Evolutionary conservation across 352 stramenopile genomes (phyloP), one percentile per base, ranked within the genome.

Genomic region (Pseudoperonospora humuli): DNA sequence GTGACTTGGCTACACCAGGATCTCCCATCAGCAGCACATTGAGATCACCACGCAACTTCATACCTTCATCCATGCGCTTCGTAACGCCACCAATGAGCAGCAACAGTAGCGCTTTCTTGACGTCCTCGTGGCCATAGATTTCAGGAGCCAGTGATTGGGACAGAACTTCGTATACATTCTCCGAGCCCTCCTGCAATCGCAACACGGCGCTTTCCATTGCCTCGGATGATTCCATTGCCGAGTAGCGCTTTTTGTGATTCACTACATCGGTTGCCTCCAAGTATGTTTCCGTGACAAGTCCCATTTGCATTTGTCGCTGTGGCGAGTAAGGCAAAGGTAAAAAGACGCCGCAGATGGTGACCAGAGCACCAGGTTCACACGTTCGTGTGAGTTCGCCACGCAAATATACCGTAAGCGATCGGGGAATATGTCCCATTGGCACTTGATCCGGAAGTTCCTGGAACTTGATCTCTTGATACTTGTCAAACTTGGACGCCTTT

Each of bases 11-110:
- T 34, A 99, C 95, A 67, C 93, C 93, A 11, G 94, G 93, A 57
- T 98, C 90, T 31, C 97, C 97, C 93, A 99, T 98, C 11, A 99
- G 82, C 61, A 96, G 87, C 28, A 99, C 91, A 56, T 99, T 99
- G 36, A 99, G 95, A 63, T 99, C 96, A 3, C 96, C 96, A 55
- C 96, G 93, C 39, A 99, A 94, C 21, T 75, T 82, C 92, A 99
- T 98, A 8, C 96, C 75, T 61, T 93, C 80, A 49, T 93, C 80
- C 74, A 93, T 93, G 13, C 75, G 68, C 62, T 93, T 93, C 9
- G 81, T 88, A 18, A 91, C 75, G 11, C 93, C 94, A 24, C 95
- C 87, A 9, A 99, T 97, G 17, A 99, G 82, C 49, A 98, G 86
- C 31, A 99, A 67, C 8, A 99, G 65, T 21, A 99, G 56, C 8